Evolutionary conservation across 805 yeast species (phyloP), one percentile per base, ranked within the genome.

Genomic region (Wickerhamiella hasegawae): DNA sequence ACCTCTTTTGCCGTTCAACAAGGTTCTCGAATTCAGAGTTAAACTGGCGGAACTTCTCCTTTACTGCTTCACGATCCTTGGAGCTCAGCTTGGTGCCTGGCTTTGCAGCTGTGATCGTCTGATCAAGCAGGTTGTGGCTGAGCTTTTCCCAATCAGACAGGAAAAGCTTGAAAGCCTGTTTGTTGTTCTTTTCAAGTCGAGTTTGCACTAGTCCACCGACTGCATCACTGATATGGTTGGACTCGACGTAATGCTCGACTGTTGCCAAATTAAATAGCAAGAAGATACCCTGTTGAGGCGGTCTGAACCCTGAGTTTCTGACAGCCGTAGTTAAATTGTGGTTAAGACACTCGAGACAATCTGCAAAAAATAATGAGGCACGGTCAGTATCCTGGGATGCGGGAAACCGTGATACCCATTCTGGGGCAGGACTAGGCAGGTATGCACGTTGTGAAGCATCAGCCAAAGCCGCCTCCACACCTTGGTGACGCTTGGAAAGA

Each of bases 11-110:
- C 38, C 68, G 72, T 21, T 65, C 66, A 18, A 77, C 68, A 23
- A 85, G 69, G 23, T 71, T 80, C 36, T 90, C 97, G 51, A 90
- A 80, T 30, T 76, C 76, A 20, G 70, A 71, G 52, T 85, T 87
- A 59, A 87, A 90, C 40, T 68, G 75, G 43, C 69, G 71, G 58
- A 82, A 83, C 49, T 81, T 72, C 41, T 90, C 95, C 49, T 87
- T 90, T 37, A 83, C 71, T 33, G 65, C 70, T 36, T 83, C 94
- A 42, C 73, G 71, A 44, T 83, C 94, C 45, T 80, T 78, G n/a
- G 37, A 34, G 3, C 43, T 32, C 73, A 71, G 31, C 71, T 60
- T 43, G 60, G 42, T 28, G 18, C 38, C 44, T 39, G 28, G 69
- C 63, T 16, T 68, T 63, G 73, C 65, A 28, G 70, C 66, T 21